Base-by-base conservation (phyloP, 306 rosid genomes). In the Corylus avellana region DNA sequence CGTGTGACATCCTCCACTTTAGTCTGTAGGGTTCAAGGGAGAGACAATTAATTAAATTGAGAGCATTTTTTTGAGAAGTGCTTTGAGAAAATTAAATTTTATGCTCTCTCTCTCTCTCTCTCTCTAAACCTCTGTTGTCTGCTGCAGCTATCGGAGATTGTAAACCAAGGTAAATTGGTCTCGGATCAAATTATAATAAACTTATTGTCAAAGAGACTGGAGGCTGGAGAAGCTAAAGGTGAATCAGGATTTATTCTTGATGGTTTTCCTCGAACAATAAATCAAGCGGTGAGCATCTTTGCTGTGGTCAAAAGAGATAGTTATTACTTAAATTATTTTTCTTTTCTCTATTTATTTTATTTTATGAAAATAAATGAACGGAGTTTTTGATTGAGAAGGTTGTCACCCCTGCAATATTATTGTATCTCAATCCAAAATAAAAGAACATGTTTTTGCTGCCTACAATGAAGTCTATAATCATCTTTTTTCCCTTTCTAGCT, bases 241-340 rank as follows among this genome's bases (percentile, higher is more conserved):
- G 93, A 91, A 63, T 83, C 87, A 7, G 97, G 99, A 70, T 95
- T 91, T 79, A 95, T 95, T 88, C 99, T 95, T n/a, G 99, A 95
- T 79, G 99, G 99, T 39, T 95, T 93, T 79, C 99, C 99, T 25
- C 89, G 99, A 63, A 95, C 98, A 50, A 89, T 95, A 68, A 85
- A 86, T 58, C 99, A 95, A 86, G 98, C 98, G 66, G 98, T 93
- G 85, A 88, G 99, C 83, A 81, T 84, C 48, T 85, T 81, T 78
- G 48, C 74, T 54, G 75, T 75, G 70, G 42, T 78, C 44, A 75
- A 77, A 70, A 71, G 73, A 56, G 4, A 74, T 17, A 53, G 48
- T 70, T 63, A 32, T 14, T 13, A 76, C 77, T 75, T 63, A 29
- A 50, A 17, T 55, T 29, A 42, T 76, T 47, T 78, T 72, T 56